Evolutionary conservation across 768 basidiomycete species (phyloP).

Genomic region (Lentinula guzmanii): DNA sequence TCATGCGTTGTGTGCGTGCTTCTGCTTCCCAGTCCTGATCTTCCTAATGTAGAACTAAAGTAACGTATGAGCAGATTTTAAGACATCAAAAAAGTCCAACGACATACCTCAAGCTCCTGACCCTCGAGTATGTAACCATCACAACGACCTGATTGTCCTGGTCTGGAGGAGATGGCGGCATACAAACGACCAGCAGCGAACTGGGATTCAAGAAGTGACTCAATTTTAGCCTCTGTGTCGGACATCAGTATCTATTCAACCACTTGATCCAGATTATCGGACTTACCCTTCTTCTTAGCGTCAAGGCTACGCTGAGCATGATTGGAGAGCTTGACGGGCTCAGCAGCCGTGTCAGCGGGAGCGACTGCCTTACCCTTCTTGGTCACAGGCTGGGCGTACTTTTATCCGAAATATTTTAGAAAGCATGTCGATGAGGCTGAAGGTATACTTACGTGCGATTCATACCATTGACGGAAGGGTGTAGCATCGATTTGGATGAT

Average conservation of each 20-base stretch:
- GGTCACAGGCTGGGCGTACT: slow-evolving; percentile 95
- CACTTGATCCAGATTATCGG: neutral
- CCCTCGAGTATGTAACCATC: slow-evolving; percentile 99
- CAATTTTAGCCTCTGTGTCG: slow-evolving; percentile 77
- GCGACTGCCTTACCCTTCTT: slow-evolving; percentile 75
- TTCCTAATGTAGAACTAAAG: slow-evolving; percentile 90
- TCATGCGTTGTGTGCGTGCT: slow-evolving; percentile 68
- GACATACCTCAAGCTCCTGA: slow-evolving; percentile 89
- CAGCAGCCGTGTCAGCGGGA: slow-evolving; percentile 39
- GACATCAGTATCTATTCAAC: neutral
- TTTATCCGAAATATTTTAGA: slow-evolving; percentile 1
- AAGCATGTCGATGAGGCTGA: neutral
- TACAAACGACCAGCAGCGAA: slow-evolving; percentile 95
- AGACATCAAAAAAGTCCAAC: neutral
- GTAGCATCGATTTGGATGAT: slow-evolving; percentile 98
- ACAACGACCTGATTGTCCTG: slow-evolving; percentile 93
- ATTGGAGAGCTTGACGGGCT: slow-evolving; percentile 79
- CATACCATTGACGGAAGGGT: slow-evolving; percentile 99
- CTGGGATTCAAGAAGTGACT: slow-evolving; percentile 81
- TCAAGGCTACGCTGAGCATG: slow-evolving; percentile 85
- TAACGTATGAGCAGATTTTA: slow-evolving; percentile 15
- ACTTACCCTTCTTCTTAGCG: slow-evolving; percentile 84
- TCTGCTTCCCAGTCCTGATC: slow-evolving; percentile 90
- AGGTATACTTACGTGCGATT: slow-evolving; percentile 75
- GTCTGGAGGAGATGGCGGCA: slow-evolving; percentile 88